phyloP scores from a whole-genome alignment of 805 yeast genomes.

The Yarrowia alimentaria region DNA sequence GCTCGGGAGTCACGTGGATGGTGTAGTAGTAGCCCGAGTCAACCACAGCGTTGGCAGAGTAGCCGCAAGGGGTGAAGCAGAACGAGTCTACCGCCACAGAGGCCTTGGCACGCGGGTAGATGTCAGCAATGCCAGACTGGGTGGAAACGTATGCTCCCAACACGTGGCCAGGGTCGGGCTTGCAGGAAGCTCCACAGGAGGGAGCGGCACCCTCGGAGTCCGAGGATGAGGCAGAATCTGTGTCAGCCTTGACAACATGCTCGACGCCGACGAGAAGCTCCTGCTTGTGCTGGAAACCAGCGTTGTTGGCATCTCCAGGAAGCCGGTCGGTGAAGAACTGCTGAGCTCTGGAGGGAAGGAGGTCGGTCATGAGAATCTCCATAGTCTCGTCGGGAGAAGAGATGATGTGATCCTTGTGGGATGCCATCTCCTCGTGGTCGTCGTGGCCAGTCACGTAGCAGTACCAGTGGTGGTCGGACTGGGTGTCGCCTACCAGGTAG shows the following conservation, averaged over 20 bases:
- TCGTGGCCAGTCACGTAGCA: conserved; percentile 53
- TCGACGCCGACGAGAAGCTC: conserved; percentile 33
- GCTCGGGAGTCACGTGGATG: conserved; percentile 90
- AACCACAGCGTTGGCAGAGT: conserved; percentile 79
- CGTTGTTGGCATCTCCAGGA: conserved; percentile 38
- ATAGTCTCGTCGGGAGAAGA: conserved; percentile 63
- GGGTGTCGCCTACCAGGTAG: conserved; percentile 76
- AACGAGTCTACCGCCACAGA: conserved; percentile 67
- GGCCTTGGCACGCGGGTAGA: conserved; percentile 45
- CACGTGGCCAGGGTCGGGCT: conserved; percentile 70
- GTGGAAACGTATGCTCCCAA: conserved; percentile 69
- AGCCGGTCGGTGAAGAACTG: conserved; percentile 57
- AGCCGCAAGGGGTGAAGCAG: conserved; percentile 92
- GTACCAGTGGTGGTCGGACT: conserved; percentile 82
- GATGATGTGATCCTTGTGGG: conserved; percentile 17
- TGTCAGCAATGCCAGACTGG: conserved; percentile 57
- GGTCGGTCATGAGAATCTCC: conserved; percentile 87
- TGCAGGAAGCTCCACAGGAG: conserved; percentile 5
- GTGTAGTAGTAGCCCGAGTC: conserved; percentile 68
- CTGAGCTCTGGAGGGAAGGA: conserved; percentile 55
- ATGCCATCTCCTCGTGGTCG: conserved; percentile 10
- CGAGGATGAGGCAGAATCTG: conserved; percentile 35
- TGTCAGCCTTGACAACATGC: conserved; percentile 33
- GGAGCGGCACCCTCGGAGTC: conserved; percentile 38
- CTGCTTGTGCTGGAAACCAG: conserved; percentile 41